Conservation (phyloP, 345 rosid genomes). For the Pugionium cornutum region DNA sequence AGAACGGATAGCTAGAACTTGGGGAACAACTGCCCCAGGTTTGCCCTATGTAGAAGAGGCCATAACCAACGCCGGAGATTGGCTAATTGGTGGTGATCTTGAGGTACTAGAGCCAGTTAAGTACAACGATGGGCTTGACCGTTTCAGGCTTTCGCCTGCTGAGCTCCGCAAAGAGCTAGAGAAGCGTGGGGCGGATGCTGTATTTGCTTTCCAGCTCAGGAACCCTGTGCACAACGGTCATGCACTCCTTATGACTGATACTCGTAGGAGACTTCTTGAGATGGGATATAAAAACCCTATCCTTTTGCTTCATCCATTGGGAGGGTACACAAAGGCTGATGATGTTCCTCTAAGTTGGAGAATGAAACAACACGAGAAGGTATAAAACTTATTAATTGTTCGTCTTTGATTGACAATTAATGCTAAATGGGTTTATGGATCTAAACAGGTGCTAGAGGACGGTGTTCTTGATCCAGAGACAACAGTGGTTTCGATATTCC, state of each 20-base stretch:
- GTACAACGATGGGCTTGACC: conserved; percentile 88
- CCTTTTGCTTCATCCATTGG: conserved; percentile 93
- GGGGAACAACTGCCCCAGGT: conserved; percentile 97
- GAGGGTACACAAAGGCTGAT: conserved; percentile 96
- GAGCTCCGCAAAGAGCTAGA: conserved; percentile 75
- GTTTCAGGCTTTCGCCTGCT: conserved; percentile 82
- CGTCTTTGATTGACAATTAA: not conserved
- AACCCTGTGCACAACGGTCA: conserved; percentile 99
- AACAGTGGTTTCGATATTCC: conserved; percentile 94
- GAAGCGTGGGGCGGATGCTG: conserved; percentile 91
- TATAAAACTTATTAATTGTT: conserved; percentile 18
- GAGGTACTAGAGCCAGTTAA: conserved; percentile 89
- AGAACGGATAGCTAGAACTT: conserved; percentile 94
- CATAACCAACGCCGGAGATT: conserved; percentile 71
- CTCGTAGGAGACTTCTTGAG: conserved; percentile 85
- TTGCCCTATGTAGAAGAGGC: conserved; percentile 86
- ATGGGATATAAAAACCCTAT: conserved; percentile 95
- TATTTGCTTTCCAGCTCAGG: conserved; percentile 97
- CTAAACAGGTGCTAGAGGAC: conserved; percentile 79
- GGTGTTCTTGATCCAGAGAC: conserved; percentile 99
- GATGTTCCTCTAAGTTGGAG: conserved; percentile 98
- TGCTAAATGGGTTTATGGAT: conserved; percentile 8
- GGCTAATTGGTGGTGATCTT: conserved; percentile 95
- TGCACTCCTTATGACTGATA: conserved; percentile 94
- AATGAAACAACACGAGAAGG: conserved; percentile 98